Evolutionary conservation across 208 protist species (phyloP).

Genomic region (Trichomonas vaginalis): DNA sequence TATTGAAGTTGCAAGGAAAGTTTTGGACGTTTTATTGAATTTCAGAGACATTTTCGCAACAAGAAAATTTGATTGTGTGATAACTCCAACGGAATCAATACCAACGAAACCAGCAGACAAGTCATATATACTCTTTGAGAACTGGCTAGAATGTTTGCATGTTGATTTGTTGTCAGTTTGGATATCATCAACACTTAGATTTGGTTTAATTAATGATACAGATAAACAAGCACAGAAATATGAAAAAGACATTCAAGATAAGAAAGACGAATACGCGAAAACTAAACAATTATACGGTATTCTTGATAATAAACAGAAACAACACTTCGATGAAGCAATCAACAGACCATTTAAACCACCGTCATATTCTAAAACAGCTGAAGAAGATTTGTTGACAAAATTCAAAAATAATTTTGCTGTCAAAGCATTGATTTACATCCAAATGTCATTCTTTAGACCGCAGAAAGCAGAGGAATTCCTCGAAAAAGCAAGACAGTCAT

Average conservation of each 20-base stretch:
- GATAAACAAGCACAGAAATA: not conserved
- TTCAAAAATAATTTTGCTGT: not conserved
- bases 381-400: not conserved
- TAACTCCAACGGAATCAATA: not conserved
- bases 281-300: conserved; percentile 4
- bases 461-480: not conserved
- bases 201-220: not conserved
- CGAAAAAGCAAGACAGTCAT: not conserved
- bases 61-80: not conserved
- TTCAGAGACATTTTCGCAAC: not conserved
- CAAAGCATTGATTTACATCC: not conserved
- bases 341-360: not conserved
- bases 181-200: not conserved
- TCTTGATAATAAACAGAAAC: not conserved
- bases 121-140: not conserved
- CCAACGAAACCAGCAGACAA: not conserved
- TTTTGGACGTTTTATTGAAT: not conserved
- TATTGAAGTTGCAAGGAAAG: not conserved
- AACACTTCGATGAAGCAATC: not conserved
- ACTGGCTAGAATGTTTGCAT: not conserved
- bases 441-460: conserved; percentile 10
- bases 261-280: not conserved
- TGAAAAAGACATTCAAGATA: not conserved
- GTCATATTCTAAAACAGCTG: not conserved
- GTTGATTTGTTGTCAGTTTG: not conserved